Conservation (phyloP, 2,329 filamentous ascomycete species). For the Hansfordia pulvinata region DNA sequence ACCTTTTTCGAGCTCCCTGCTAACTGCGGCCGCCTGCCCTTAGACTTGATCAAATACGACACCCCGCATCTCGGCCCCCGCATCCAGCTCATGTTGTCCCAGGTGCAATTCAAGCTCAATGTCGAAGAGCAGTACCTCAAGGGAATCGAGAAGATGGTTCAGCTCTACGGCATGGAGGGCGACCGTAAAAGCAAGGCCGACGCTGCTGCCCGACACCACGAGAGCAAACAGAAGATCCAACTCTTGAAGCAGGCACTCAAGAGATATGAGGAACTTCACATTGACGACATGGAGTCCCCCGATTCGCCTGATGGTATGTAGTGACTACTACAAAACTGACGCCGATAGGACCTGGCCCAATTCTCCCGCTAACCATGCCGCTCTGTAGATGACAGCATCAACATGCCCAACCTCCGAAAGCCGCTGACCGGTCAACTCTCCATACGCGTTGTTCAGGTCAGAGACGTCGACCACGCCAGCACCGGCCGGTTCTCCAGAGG, state of each 20-base stretch:
- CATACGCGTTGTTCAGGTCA: constrained; percentile 76
- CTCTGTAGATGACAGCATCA: constrained; percentile 93
- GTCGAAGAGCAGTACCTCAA: constrained; percentile 99
- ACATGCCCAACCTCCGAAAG: constrained; percentile 86
- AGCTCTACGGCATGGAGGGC: constrained; percentile 92
- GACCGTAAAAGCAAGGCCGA: constrained; percentile 92
- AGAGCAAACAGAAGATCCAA: constrained; percentile 97
- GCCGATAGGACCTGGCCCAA: constrained; percentile 6
- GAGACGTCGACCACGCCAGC: constrained; percentile 87
- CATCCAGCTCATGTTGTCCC: constrained; percentile 97
- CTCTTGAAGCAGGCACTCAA: constrained; percentile 91
- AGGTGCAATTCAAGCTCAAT: constrained; percentile 96
- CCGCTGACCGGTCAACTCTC: constrained; percentile 86
- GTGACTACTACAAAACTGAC: not conserved
- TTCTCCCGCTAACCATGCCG: too few species aligned
- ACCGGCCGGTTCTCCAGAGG: constrained; percentile 74
- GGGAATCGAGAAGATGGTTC: constrained; percentile 98
- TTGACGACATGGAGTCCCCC: constrained; percentile 65
- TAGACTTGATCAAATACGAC: constrained; percentile 97
- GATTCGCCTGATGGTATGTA: constrained; percentile 68
- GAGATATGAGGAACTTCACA: constrained; percentile 92
- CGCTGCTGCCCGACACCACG: constrained; percentile 75
- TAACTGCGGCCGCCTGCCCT: not conserved
- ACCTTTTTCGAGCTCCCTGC: constrained; percentile 1
- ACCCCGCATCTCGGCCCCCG: constrained; percentile 89